phyloP scores from a whole-genome alignment of 257 asterid species.

The Plantago ovata region DNA sequence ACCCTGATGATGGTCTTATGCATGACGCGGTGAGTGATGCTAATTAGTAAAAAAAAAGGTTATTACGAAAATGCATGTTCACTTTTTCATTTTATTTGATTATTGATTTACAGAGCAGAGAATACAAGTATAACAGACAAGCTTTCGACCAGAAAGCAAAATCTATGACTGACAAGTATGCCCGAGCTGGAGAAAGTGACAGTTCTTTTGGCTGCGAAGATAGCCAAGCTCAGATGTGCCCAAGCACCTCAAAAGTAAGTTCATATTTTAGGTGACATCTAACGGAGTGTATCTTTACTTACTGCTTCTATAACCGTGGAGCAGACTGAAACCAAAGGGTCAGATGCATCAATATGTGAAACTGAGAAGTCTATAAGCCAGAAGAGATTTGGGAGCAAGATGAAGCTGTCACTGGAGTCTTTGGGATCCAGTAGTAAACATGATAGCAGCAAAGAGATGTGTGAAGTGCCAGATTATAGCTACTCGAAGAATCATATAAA shows the following conservation, averaged over 20 bases:
- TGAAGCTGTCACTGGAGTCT: constrained; percentile 48
- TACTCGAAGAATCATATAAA: constrained; percentile 23
- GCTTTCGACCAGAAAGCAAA: constrained; percentile 77
- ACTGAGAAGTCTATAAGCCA: constrained; percentile 24
- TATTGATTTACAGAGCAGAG: constrained; percentile 67
- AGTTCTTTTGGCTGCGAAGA: constrained; percentile 26
- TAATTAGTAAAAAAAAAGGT: constrained; percentile 8
- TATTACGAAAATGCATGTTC: constrained; percentile 2
- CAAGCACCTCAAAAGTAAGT: constrained; percentile 40
- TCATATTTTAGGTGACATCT: constrained; percentile 10
- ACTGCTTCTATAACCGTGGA: constrained; percentile 16
- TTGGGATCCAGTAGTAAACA: constrained; percentile 30
- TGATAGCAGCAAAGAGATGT: constrained; percentile 19
- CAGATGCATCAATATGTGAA: constrained; percentile 24
- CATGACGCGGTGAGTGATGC: constrained; percentile 68
- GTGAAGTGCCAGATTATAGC: constrained; percentile 21
- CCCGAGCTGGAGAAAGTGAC: constrained; percentile 41
- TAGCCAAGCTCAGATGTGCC: constrained; percentile 24
- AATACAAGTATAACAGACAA: constrained; percentile 76
- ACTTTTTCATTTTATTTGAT: constrained; percentile 14
- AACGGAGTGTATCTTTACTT: constrained; percentile 1
- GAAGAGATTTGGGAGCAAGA: constrained; percentile 36
- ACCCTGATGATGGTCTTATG: constrained; percentile 94
- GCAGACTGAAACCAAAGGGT: constrained; percentile 43
- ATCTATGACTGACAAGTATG: constrained; percentile 75